These are phyloP conservation scores for Daldinia sp. DNA, from an alignment of 2,329 filamentous ascomycete genomes.

Conservation along the genomic window DNA sequence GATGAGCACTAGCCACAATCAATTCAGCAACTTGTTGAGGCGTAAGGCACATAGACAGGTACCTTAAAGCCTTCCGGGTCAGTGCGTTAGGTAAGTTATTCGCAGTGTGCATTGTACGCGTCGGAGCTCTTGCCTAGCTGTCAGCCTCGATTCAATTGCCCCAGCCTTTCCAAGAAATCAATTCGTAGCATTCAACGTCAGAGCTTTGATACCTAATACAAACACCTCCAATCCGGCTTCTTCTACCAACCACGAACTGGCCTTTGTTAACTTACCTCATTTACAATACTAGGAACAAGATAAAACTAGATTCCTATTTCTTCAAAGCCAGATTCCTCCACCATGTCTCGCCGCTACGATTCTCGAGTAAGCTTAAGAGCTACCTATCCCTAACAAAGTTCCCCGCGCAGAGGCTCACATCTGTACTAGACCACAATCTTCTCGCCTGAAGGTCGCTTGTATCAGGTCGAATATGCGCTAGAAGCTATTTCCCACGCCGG, in stretches of 20 bases:
- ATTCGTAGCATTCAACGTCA: slow-evolving; percentile 19
- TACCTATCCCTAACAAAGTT: slow-evolving; percentile 36
- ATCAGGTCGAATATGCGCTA: slow-evolving; percentile 99
- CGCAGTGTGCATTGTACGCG: slow-evolving; percentile 44
- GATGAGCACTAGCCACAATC: slow-evolving; percentile 5
- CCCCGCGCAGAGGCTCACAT: slow-evolving; percentile 36
- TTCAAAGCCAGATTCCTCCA: slow-evolving; percentile 44
- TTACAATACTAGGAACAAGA: slow-evolving; percentile 1
- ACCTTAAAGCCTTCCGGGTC: slow-evolving; percentile 3
- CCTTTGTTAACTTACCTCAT: not conserved
- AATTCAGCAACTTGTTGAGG: not conserved
- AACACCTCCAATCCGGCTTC: slow-evolving; percentile 3
- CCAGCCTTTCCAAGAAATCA: slow-evolving; percentile 36
- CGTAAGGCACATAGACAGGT: not conserved
- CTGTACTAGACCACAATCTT: slow-evolving; percentile 90
- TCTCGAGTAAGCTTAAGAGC: slow-evolving; percentile 75
- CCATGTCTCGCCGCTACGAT: slow-evolving; percentile 97
- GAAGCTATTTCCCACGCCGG: slow-evolving; percentile 99
- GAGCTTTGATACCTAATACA: slow-evolving; percentile 6
- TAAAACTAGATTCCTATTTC: slow-evolving; percentile 4
- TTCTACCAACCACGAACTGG: not conserved
- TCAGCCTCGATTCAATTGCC: slow-evolving; percentile 27
- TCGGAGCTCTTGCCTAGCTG: slow-evolving; percentile 48
- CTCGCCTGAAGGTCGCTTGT: slow-evolving; percentile 96
- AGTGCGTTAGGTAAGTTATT: not conserved